Evolutionary conservation across 2,329 filamentous ascomycete genomes (phyloP).

Genomic region (Paraphoma chrysanthemicola): DNA sequence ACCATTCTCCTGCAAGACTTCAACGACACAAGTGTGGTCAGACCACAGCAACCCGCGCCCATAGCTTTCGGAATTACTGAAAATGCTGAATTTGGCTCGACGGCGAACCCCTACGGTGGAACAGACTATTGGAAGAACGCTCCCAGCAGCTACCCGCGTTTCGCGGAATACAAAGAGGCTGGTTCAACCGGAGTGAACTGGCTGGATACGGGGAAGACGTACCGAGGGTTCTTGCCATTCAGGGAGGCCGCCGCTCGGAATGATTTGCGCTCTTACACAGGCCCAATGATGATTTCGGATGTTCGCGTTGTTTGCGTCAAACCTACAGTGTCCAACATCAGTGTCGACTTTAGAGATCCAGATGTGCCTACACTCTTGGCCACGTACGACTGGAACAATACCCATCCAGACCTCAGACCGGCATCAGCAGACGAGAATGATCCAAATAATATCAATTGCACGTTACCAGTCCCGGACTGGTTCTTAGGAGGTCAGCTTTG

Average conservation of each 20-base stretch:
- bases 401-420: neutral
- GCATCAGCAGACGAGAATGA: neutral
- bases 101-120: neutral
- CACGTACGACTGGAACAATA: neutral
- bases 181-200: neutral
- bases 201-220: conserved; percentile 4
- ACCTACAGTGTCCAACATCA: conserved; percentile 1
- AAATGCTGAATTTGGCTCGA: neutral
- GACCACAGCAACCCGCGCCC: neutral
- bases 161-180: conserved; percentile 8
- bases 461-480: neutral
- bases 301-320: conserved; percentile 4
- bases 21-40: neutral
- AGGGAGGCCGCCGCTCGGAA: neutral
- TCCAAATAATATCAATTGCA: neutral
- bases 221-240: conserved; percentile 4
- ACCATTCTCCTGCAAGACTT: conserved; percentile 8
- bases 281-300: conserved; percentile 2
- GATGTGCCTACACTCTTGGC: neutral
- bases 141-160: neutral
- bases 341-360: neutral
- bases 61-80: neutral
- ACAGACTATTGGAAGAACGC: conserved; percentile 4
- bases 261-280: neutral
- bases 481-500: neutral